phyloP scores from a whole-genome alignment of 169 alveolate species.

The Toxoplasma gondii region DNA sequence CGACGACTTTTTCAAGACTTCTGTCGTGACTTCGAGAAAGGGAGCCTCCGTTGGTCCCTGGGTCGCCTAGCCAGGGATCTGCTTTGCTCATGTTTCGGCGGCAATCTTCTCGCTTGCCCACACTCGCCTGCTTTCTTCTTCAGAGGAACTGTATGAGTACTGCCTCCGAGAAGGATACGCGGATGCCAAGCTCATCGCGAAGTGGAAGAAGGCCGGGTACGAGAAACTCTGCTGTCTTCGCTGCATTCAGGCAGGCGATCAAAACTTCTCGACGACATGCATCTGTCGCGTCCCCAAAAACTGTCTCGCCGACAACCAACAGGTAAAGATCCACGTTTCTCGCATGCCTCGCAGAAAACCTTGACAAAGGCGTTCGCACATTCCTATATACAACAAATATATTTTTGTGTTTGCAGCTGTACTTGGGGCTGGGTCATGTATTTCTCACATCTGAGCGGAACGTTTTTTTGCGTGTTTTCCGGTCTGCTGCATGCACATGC shows the following conservation, averaged over 20 bases:
- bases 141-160: slow-evolving; percentile 96
- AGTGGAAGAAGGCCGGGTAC: slow-evolving; percentile 99
- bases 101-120: background rate
- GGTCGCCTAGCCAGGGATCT: no score
- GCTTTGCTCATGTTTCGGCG: background rate
- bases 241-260: slow-evolving; percentile 83
- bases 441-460: no score
- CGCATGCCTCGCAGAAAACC: background rate
- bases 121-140: background rate
- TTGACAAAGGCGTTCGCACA: background rate
- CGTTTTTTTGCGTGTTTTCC: no score
- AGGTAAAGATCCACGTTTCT: background rate
- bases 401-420: background rate
- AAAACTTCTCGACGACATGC: slow-evolving; percentile 96
- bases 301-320: slow-evolving; percentile 86
- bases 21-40: no score
- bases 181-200: slow-evolving; percentile 96
- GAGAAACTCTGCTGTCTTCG: slow-evolving; percentile 96
- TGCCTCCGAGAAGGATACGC: slow-evolving; percentile 96
- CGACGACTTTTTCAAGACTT: no score
- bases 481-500: no score
- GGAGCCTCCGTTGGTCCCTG: no score
- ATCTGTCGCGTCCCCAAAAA: slow-evolving; percentile 99
- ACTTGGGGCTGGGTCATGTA: no score
- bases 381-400: background rate